These are phyloP conservation scores for Cercospora brassicicola DNA, from an alignment of 2,329 filamentous ascomycete species.

Conservation along the genomic window DNA sequence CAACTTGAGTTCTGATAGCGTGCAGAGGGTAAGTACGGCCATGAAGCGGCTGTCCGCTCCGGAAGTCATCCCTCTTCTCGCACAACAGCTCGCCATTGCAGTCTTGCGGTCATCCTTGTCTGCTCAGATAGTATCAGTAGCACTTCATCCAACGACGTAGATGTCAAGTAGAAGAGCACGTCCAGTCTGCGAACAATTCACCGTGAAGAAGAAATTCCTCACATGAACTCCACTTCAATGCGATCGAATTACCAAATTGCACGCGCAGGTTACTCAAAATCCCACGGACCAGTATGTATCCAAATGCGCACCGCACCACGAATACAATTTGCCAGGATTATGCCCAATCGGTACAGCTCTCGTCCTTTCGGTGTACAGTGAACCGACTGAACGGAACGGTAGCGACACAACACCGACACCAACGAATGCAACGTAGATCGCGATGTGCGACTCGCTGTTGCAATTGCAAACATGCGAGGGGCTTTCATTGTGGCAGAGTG, in stretches of 20 bases:
- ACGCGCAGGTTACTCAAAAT: neutral
- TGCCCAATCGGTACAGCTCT: neutral
- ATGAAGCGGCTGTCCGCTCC: neutral
- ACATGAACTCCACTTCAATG: neutral
- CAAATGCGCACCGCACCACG: neutral
- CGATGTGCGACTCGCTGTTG: neutral
- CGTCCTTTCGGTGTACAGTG: neutral
- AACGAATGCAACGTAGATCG: constrained; percentile 15
- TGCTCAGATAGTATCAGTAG: neutral
- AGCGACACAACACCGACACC: constrained; percentile 13
- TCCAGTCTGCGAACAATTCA: neutral
- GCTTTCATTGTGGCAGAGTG: neutral
- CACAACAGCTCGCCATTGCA: neutral
- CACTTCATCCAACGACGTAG: neutral
- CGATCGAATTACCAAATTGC: neutral
- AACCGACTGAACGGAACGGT: constrained; percentile 14
- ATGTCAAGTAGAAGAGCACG: neutral
- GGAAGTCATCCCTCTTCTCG: neutral
- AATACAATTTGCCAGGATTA: neutral
- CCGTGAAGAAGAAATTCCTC: neutral
- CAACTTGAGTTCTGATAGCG: neutral
- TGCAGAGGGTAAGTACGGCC: neutral
- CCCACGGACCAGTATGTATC: neutral
- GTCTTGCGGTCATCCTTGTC: neutral
- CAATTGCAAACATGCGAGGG: neutral